Base-by-base conservation (phyloP, 2,329 filamentous ascomycete genomes). In the Xylariaceae sp. region DNA sequence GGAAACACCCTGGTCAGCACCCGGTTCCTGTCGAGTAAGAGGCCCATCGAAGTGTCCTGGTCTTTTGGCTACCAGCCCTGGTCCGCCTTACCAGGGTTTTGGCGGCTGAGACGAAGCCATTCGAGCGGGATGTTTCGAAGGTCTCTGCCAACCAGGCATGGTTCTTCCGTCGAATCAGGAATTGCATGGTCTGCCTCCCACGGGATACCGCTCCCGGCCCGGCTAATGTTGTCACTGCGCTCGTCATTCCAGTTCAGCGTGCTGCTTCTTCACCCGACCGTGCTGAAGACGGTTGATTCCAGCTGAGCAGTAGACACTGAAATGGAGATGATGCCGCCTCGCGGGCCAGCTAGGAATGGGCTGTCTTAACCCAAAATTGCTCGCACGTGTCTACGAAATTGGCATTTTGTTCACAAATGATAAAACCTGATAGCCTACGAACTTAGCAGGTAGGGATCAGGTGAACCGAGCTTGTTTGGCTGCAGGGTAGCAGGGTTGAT, bases 101-200 rank as follows among this genome's bases (percentile, higher is more conserved):
- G 42, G 47, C 55, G 55, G 60, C 57, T 62, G 60, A 62, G 60
- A 62, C 60, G 60, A 16, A 60, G 50, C 57, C 60, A 62, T 52
- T 57, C 50, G 48, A 26, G 19, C 54, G 57, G n/a, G 53, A 62
- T 58, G 60, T 62, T 62, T 62, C 60, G 60, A 60, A 60, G 51
- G 19, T 48, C 40, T 58, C 19, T 19, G 7, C 44, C 52, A 49
- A 32, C 41, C 48, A 46, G 51, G 48, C 48, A 43, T 47, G 40
- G 29, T 54, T n/a, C 19, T 44, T 50, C 54, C 46, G 56, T 37
- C 32, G 12, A 16, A 37, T 16, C 32, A 37, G 3, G 32, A 37
- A 37, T 37, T 3, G 32, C 12, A 10, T 37, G 32, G 5, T 37
- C 32, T 12, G 32, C 32, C 14, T 37, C 32, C 14, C 32, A 37